phyloP scores from a whole-genome alignment of 768 basidiomycete genomes.

The Mycena haematopus region DNA sequence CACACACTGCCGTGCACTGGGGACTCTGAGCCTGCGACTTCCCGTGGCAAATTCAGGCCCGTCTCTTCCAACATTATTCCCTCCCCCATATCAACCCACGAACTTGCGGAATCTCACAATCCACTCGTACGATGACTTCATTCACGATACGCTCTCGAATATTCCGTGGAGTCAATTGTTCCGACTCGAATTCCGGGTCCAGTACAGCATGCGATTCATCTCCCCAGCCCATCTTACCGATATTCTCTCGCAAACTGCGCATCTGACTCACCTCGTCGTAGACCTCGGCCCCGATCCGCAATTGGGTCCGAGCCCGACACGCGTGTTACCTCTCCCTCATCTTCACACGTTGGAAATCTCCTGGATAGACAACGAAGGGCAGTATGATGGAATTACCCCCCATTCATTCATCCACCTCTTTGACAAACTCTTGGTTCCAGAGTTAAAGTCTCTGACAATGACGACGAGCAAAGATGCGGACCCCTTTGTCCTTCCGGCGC shows the following conservation, averaged over 20 bases:
- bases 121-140: neutral
- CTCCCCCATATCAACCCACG: conserved; percentile 4
- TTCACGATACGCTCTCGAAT: conserved; percentile 7
- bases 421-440: neutral
- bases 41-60: neutral
- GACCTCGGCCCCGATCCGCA: neutral
- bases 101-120: conserved; percentile 5
- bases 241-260: neutral
- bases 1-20: conserved; percentile 4
- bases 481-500: neutral
- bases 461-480: neutral
- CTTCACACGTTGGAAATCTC: conserved; percentile 4
- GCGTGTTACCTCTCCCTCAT: neutral
- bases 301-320: neutral
- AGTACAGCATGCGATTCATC: conserved; percentile 1
- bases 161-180: conserved; percentile 9
- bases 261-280: conserved; percentile 3
- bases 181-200: neutral
- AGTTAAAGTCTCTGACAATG: conserved; percentile 1
- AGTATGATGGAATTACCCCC: neutral
- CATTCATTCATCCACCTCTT: neutral
- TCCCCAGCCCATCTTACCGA: neutral
- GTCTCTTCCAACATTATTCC: neutral
- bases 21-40: neutral
- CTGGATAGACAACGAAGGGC: too few species aligned